Base-by-base conservation (phyloP, 768 basidiomycete genomes). In the Tricholoma sp. region DNA sequence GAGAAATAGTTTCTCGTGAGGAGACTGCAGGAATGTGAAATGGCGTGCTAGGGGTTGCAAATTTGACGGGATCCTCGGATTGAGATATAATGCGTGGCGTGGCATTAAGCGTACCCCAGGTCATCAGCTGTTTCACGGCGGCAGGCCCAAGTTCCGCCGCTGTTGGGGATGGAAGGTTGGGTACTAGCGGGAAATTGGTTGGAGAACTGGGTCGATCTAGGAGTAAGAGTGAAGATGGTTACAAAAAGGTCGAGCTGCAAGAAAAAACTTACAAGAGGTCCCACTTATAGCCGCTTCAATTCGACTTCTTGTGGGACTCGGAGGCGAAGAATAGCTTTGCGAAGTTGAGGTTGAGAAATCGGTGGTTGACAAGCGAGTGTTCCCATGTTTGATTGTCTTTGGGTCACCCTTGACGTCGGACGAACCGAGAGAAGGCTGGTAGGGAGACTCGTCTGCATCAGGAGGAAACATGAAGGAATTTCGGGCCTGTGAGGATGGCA, bases 391-490 rank as follows among this genome's bases (percentile, higher is more conserved):
- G 64, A 98, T 91, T 8, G 80, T 73, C 62, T 82, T 88, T 2
- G 83, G 78, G 56, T 80, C 77, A 5, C 67, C 59, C 41, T 67
- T 76, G 34, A 68, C 55, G 39, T 53, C 36, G 6, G 39, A 53
- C 9, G 29, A 53, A 17, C 13, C 29, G 4, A 53, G 41, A 29
- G 52, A 51, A 70, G 63, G 3, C 65, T 65, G 47, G 72, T 70
- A 91, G 1, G 93, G 91, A 18, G 88, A 83, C 45, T 82, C 77
- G 67, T 99, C 89, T 28, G 91, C 92, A 64, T 97, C 97, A 1
- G 97, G 95, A 0, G 88, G 67, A 66, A 98, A 99, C 93, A 97
- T 97, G 53, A 99, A 77, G 3, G 91, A 86, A 72, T 99, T 99
- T 56, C 97, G 86, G 28, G 92, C 81, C 94, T 97, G 63, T 52